A percentile compares a stretch with the other conserved stretches of the same genome.
These are phyloP conservation scores for Neoboletus magnificus DNA, from an alignment of 768 basidiomycete genomes.

Conservation along the genomic window DNA sequence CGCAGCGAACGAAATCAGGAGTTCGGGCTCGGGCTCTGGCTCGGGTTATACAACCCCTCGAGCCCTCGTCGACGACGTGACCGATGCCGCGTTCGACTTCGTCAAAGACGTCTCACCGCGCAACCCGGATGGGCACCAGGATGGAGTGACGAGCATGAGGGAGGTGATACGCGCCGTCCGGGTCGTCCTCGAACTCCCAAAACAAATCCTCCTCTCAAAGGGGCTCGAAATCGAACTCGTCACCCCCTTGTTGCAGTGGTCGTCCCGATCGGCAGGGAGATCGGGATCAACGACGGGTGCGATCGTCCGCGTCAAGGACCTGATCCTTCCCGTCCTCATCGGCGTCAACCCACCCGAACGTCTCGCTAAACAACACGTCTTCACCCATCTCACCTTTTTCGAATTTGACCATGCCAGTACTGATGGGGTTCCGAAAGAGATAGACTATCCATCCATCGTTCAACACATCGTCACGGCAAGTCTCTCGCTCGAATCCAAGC, in stretches of 20 bases:
- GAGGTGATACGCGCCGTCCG: slow-evolving; percentile 32
- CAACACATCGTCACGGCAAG: slow-evolving; percentile 29
- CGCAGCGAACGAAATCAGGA: too few species aligned
- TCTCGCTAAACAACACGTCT: slow-evolving; percentile 57
- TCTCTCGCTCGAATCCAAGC: not conserved
- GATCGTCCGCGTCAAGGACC: slow-evolving; percentile 41
- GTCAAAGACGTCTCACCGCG: too few species aligned
- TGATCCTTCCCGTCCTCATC: slow-evolving; percentile 55
- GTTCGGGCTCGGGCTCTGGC: too few species aligned
- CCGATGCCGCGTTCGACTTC: slow-evolving; percentile 36
- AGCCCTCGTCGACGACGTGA: slow-evolving; percentile 36
- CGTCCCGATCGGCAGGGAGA: not conserved
- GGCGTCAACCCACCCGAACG: slow-evolving; percentile 73
- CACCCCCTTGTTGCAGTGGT: slow-evolving; percentile 8
- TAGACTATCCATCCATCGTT: slow-evolving; percentile 40
- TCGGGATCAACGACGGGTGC: slow-evolving; percentile 3
- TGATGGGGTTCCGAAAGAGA: not conserved
- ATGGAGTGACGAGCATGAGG: too few species aligned
- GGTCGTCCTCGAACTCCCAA: slow-evolving; percentile 43
- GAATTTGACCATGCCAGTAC: slow-evolving; percentile 23
- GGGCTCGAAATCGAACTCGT: slow-evolving; percentile 41
- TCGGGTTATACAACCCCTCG: slow-evolving; percentile 28
- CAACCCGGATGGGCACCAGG: too few species aligned
- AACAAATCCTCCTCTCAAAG: slow-evolving; percentile 50
- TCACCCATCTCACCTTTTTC: slow-evolving; percentile 48